These are phyloP conservation scores for Hyphodiscus sp. DNA, from an alignment of 2,329 filamentous ascomycete species.

Conservation along the genomic window DNA sequence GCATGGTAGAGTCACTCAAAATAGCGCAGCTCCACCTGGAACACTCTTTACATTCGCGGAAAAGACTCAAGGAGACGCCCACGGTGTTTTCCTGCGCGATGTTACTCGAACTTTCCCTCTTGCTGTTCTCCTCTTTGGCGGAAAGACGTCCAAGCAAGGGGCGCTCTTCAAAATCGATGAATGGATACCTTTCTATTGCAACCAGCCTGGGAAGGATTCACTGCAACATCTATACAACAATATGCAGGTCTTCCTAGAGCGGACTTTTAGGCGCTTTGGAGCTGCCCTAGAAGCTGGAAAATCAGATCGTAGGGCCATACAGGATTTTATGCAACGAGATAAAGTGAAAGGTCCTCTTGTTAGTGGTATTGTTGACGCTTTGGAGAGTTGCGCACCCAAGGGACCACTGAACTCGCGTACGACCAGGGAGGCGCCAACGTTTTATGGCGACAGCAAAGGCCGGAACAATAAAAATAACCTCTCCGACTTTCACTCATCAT, in stretches of 20 bases:
- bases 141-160: not conserved
- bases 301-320: not conserved
- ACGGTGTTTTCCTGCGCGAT: not conserved
- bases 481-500: too few relatives aligned
- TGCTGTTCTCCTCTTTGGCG: not conserved
- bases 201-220: not conserved
- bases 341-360: not conserved
- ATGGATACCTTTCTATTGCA: not conserved
- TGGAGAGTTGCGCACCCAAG: not conserved
- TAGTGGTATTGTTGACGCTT: not conserved
- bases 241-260: not conserved
- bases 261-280: not conserved
- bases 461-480: too few relatives aligned
- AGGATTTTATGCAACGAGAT: not conserved
- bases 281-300: too few relatives aligned
- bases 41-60: not conserved
- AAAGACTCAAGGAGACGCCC: not conserved
- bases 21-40: not conserved
- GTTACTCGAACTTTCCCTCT: not conserved
- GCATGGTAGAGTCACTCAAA: not conserved
- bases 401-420: not conserved
- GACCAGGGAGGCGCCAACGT: too few relatives aligned
- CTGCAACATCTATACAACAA: not conserved
- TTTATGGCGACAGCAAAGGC: too few relatives aligned
- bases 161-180: not conserved